These are phyloP conservation scores for Lobosporangium transversale DNA, from an alignment of 192 early-diverging fungal genomes.

Conservation along the genomic window DNA sequence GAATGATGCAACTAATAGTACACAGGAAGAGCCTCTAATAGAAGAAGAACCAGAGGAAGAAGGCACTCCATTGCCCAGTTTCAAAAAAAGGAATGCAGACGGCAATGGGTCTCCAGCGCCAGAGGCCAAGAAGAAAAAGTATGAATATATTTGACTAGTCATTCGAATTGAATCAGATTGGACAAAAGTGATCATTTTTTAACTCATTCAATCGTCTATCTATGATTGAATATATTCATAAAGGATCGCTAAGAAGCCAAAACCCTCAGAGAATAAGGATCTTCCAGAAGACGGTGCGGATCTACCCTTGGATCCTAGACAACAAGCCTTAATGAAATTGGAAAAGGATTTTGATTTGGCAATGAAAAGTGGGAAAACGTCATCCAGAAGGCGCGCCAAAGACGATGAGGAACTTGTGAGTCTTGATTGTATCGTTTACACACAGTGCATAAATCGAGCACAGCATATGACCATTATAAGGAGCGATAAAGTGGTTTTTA, in stretches of 20 bases:
- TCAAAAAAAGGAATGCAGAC: constrained; percentile 40
- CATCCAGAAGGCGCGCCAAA: constrained; percentile 33
- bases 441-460: no score
- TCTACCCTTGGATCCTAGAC: constrained; percentile 24
- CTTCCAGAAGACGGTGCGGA: constrained; percentile 11
- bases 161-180: no score
- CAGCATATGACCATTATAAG: neutral
- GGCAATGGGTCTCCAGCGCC: constrained; percentile 8
- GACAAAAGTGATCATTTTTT: neutral
- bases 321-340: constrained; percentile 26
- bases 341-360: constrained; percentile 46
- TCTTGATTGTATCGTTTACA: no score
- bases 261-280: neutral
- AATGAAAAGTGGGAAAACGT: constrained; percentile 39
- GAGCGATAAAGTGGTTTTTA: no score
- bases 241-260: constrained; percentile 26
- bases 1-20: constrained; percentile 1
- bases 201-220: neutral
- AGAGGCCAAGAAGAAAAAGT: constrained; percentile 45
- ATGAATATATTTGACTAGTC: no score
- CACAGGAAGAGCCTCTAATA: neutral
- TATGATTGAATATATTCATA: neutral
- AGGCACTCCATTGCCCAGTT: constrained; percentile 23
- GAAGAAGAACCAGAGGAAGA: constrained; percentile 35
- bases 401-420: constrained; percentile 43